Percentiles rank a stretch among this genome's conserved stretches.
Evolutionary conservation across 83 land plant species (phyloP).

Genomic region (Picea mariana): DNA sequence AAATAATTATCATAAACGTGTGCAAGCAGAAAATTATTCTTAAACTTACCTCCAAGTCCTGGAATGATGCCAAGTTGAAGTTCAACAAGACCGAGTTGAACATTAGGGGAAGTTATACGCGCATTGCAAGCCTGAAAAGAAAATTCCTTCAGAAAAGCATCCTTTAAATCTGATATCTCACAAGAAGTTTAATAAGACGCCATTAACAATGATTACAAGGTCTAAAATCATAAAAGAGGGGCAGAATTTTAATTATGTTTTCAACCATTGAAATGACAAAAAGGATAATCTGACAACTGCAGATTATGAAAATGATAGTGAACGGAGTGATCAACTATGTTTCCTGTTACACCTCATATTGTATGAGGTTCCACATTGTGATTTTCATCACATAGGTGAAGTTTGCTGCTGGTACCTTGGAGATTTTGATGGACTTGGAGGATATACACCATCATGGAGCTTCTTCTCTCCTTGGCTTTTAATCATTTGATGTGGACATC

Average conservation of each 20-base stretch:
- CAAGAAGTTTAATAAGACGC: neutral
- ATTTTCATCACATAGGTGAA: too few species aligned
- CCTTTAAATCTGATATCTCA: neutral
- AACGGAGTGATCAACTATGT: too few species aligned
- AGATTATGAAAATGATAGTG: neutral
- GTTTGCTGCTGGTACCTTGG: too few species aligned
- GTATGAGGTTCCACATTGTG: too few species aligned
- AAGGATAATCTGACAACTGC: neutral
- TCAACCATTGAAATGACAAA: neutral
- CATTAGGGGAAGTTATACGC: slow-evolving; percentile 37
- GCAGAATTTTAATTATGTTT: neutral
- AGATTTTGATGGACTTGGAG: too few species aligned
- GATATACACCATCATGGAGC: too few species aligned
- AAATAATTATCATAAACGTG: neutral
- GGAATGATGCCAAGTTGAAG: slow-evolving; percentile 57
- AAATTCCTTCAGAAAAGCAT: neutral
- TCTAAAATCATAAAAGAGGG: neutral
- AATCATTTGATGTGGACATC: too few species aligned
- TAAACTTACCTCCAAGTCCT: slow-evolving; percentile 46
- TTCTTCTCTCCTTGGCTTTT: too few species aligned
- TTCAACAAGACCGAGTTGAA: slow-evolving; percentile 51
- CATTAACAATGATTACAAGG: neutral
- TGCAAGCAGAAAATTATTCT: neutral
- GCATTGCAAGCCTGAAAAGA: slow-evolving; percentile 52
- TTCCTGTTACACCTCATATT: neutral